phyloP scores from a whole-genome alignment of 345 rosid species.

The Eutrema yunnanense region DNA sequence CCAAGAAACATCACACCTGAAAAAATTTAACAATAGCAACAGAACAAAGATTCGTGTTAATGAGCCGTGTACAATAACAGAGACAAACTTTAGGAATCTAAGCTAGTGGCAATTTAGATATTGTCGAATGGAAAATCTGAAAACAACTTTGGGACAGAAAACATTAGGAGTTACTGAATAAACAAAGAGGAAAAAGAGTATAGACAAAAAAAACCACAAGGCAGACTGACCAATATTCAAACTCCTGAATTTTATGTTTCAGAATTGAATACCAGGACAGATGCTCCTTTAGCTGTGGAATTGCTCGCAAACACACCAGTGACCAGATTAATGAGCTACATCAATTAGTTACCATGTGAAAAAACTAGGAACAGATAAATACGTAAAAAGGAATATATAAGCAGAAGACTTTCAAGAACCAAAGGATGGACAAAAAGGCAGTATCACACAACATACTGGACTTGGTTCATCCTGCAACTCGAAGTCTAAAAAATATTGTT shows the following conservation, averaged over 20 bases:
- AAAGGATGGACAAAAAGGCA: neutral
- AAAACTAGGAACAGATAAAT: conserved; percentile 1
- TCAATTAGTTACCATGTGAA: conserved; percentile 2
- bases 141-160: neutral
- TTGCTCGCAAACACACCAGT: neutral
- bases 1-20: conserved; percentile 94
- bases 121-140: neutral
- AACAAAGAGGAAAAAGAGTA: neutral
- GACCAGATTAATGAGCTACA: neutral
- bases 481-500: no score
- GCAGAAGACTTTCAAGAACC: neutral
- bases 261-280: conserved; percentile 13
- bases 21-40: conserved; percentile 37
- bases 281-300: no score
- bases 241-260: neutral
- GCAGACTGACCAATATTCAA: neutral
- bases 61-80: conserved; percentile 23
- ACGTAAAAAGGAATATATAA: neutral
- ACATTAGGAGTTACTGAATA: neutral
- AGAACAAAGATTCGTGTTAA: conserved; percentile 44
- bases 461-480: no score
- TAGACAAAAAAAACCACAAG: neutral
- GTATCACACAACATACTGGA: neutral
- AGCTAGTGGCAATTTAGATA: neutral
- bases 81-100: neutral